Evolutionary conservation across 1,139 yeast genomes (phyloP).

Genomic region (Geotrichum candidum): DNA sequence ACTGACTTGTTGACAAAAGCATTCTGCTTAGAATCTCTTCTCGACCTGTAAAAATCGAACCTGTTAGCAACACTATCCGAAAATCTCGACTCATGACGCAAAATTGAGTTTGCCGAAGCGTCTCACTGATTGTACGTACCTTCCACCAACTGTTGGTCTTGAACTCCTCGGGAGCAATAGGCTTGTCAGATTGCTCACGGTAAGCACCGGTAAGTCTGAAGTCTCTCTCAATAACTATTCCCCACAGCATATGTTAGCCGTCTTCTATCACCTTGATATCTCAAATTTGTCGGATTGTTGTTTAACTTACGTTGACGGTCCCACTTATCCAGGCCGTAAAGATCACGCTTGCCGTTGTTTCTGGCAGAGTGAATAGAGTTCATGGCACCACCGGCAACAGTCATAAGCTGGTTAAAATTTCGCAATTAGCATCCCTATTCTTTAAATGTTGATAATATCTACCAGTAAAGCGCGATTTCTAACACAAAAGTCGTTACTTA

Average conservation of each 20-base stretch:
- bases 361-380: constrained; percentile 44
- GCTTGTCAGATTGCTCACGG: constrained; percentile 63
- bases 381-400: constrained; percentile 49
- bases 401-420: constrained; percentile 36
- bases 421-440: background rate
- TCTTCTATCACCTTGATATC: background rate
- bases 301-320: constrained; percentile 39
- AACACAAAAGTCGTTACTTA: constrained; percentile 29
- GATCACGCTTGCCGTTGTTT: constrained; percentile 49
- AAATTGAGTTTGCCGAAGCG: background rate
- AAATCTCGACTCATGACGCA: background rate
- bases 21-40: constrained; percentile 10
- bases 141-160: constrained; percentile 50
- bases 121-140: constrained; percentile 17
- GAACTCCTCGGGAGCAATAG: constrained; percentile 70
- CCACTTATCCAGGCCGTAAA: constrained; percentile 57
- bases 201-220: constrained; percentile 65
- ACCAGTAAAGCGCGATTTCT: background rate
- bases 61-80: background rate
- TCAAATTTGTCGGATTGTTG: background rate
- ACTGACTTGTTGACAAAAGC: background rate
- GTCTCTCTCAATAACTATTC: constrained; percentile 60
- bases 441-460: background rate
- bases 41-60: constrained; percentile 5
- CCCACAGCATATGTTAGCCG: background rate